Percentiles rank a stretch among this genome's conserved stretches.
Conservation (phyloP, 805 yeast species). For the Candida sphagnicola region DNA sequence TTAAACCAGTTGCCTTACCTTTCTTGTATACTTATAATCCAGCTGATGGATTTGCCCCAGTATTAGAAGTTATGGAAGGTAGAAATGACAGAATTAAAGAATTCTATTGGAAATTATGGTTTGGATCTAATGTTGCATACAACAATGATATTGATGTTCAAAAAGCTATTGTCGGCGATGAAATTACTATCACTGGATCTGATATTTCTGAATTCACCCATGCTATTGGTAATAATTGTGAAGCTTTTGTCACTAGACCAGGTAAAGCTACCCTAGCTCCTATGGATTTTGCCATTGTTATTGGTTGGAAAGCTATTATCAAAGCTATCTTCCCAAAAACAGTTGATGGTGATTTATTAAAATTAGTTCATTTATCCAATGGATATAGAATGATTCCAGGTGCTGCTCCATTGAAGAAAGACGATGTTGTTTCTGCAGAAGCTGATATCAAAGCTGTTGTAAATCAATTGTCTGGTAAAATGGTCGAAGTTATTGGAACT, state of each 20-base stretch:
- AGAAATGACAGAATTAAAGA: slow-evolving; percentile 91
- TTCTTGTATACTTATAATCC: slow-evolving; percentile 78
- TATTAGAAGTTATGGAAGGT: slow-evolving; percentile 82
- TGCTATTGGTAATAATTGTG: slow-evolving; percentile 95
- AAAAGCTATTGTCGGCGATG: slow-evolving; percentile 65
- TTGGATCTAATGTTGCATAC: slow-evolving; percentile 57
- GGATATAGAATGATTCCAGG: slow-evolving; percentile 92
- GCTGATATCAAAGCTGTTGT: slow-evolving; percentile 87
- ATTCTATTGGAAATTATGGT: slow-evolving; percentile 98
- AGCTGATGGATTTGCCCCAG: slow-evolving; percentile 92
- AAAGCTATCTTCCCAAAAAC: slow-evolving; percentile 96
- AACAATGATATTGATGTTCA: slow-evolving; percentile 71
- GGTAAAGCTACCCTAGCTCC: slow-evolving; percentile 88
- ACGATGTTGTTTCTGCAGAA: slow-evolving; percentile 75
- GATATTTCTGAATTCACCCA: slow-evolving; percentile 90
- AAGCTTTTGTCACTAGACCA: slow-evolving; percentile 86
- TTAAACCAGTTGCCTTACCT: slow-evolving; percentile 67
- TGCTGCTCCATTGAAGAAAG: slow-evolving; percentile 83
- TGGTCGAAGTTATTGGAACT: slow-evolving; percentile 92
- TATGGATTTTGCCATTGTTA: slow-evolving; percentile 98
- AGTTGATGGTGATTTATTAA: slow-evolving; percentile 94
- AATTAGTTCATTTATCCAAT: slow-evolving; percentile 91
- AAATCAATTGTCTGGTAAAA: slow-evolving; percentile 90
- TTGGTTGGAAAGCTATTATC: slow-evolving; percentile 98
- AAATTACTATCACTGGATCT: slow-evolving; percentile 63